Evolutionary conservation across 768 basidiomycete species (phyloP), one percentile per base, ranked within the genome.

Genomic region (Mycena leptocephala): DNA sequence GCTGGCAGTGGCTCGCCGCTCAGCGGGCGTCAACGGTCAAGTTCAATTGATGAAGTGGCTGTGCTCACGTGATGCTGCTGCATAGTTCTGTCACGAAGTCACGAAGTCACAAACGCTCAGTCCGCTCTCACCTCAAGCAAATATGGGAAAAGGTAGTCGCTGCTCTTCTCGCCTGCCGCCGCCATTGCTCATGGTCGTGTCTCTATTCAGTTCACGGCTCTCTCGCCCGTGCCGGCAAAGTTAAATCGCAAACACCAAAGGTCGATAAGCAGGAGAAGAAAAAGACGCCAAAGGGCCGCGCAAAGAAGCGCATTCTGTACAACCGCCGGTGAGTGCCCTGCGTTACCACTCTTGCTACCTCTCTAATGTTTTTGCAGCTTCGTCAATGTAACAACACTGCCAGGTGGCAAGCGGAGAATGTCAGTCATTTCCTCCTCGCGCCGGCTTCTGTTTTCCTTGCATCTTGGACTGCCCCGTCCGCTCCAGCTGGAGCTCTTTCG

Each of bases 241-340:
- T 99, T 91, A 98, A 97, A 90, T 96, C 95, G 81, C 96, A 97
- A 89, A 96, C 95, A 83, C 97, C 97, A 83, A 99, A 99, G 89
- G 98, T 98, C 84, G 98, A 98, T 83, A 93, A 94, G 87, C 96
- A 98, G 90, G 98, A 99, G 90, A 99, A 98, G 95, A 97, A 97
- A 95, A 99, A 99, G 94, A 93, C 89, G 46, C 96, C 96, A 72
- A 98, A 95, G 89, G 98, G 98, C 78, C 96, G 98, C 85, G 98
- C 98, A 77, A 98, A 98, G 95, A 99, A 99, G 92, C 92, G 96
- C 79, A 89, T 96, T 80, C 88, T 96, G 78, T 98, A 97, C 92
- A 97, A 97, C 90, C 94, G 96, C 84, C 93, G 95, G 94, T 96
- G 87, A 80, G 93, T 89, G 58, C 53, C 18, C 16, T 32, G 68